Percentiles rank a stretch among this genome's conserved stretches.
Conservation (phyloP, 164 flowering plant species). For the Chimonanthus salicifolius region DNA sequence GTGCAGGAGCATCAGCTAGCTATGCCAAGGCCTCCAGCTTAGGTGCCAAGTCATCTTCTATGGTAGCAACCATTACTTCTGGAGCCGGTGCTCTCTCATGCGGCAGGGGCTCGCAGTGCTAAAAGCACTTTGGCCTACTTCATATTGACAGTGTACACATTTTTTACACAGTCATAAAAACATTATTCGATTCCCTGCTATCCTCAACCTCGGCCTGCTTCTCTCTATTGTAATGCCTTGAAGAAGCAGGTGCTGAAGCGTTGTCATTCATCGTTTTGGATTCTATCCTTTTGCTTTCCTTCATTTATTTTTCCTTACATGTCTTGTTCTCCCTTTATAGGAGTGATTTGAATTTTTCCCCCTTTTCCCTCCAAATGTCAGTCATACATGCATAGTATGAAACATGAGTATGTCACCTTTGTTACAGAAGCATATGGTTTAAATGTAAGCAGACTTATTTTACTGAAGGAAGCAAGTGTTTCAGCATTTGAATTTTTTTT, state of each 20-base stretch:
- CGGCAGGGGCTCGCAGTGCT: conserved; percentile 54
- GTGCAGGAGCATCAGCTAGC: conserved; percentile 84
- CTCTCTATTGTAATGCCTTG: conserved; percentile 20
- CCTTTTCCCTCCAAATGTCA: conserved; percentile 4
- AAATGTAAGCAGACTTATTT: conserved; percentile 6
- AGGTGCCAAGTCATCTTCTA: conserved; percentile 83
- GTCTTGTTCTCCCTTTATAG: neutral
- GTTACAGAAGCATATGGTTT: conserved; percentile 1
- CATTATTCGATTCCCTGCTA: neutral
- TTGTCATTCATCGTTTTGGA: conserved; percentile 16
- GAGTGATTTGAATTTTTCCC: conserved; percentile 23
- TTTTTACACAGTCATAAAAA: conserved; percentile 42
- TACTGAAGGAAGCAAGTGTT: conserved; percentile 1
- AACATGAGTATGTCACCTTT: conserved; percentile 10
- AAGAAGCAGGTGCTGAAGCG: conserved; percentile 60
- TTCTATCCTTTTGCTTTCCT: conserved; percentile 4
- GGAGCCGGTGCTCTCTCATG: conserved; percentile 76
- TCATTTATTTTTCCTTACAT: neutral
- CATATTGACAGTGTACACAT: conserved; percentile 40
- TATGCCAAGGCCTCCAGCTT: conserved; percentile 95
- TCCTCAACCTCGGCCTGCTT: conserved; percentile 75
- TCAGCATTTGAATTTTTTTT: neutral
- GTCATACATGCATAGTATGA: conserved; percentile 25
- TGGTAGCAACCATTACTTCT: conserved; percentile 78
- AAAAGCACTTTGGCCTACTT: neutral